phyloP scores from a whole-genome alignment of 441 rosid genomes.

The Hura crepitans region DNA sequence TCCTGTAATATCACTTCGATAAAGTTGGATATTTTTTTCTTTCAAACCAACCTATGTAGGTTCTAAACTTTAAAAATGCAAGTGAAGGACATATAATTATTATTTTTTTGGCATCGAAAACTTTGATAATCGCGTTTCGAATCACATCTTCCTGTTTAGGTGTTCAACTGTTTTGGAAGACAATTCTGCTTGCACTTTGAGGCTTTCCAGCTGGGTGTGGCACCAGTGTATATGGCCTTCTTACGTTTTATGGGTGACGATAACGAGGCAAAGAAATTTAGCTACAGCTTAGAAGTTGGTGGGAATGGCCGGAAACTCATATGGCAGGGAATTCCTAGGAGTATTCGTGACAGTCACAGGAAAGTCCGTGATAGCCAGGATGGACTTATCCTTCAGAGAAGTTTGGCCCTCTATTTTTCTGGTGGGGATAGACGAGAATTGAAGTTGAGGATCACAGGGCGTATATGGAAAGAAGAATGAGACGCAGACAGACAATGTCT shows the following conservation, averaged over 20 bases:
- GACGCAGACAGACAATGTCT: conserved; percentile 2
- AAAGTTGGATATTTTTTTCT: no score
- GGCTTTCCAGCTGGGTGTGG: conserved; percentile 69
- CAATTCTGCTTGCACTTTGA: conserved; percentile 73
- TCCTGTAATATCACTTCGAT: conserved; percentile 1
- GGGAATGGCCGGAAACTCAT: conserved; percentile 60
- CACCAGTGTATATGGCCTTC: conserved; percentile 72
- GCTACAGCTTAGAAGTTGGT: conserved; percentile 74
- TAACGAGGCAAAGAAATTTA: conserved; percentile 57
- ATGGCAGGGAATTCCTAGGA: conserved; percentile 73
- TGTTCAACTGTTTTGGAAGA: conserved; percentile 70
- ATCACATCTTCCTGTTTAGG: conserved; percentile 34
- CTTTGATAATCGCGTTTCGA: background rate
- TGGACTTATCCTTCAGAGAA: conserved; percentile 65
- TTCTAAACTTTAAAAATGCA: background rate
- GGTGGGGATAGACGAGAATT: conserved; percentile 69
- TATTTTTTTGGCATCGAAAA: background rate
- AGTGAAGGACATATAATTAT: background rate
- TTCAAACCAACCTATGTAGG: background rate
- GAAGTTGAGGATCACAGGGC: conserved; percentile 65
- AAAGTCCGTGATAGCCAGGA: conserved; percentile 73
- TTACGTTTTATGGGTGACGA: conserved; percentile 81
- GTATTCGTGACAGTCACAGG: conserved; percentile 65
- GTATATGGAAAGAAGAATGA: conserved; percentile 70
- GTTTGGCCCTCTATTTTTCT: conserved; percentile 67